These are phyloP conservation scores for bread wheat (Triticum aestivum) DNA, from an alignment of 176 grass and related monocot species.

Conservation along the genomic window IWGSC_CS_RefSeq_v2.1 NC_057798.1:618636259-618636758, in stretches of 20 bases:
- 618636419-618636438: no score
- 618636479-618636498: slow-evolving; percentile 21
- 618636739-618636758: slow-evolving; percentile 56
- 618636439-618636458: neutral
- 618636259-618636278: slow-evolving; percentile 26
- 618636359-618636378: no score
- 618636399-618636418: no score
- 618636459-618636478: slow-evolving; percentile 37
- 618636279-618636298: neutral
- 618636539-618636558: slow-evolving; percentile 18
- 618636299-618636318: no score
- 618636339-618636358: no score
- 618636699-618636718: neutral
- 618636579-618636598: neutral
- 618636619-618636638: neutral
- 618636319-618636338: no score
- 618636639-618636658: slow-evolving; percentile 20
- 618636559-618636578: slow-evolving; percentile 16
- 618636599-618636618: slow-evolving; percentile 28
- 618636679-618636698: neutral
- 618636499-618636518: slow-evolving; percentile 59
- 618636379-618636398: no score
- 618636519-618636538: slow-evolving; percentile 29
- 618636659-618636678: neutral
- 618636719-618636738: slow-evolving; percentile 62